phyloP scores from a whole-genome alignment of 331 rosid species.

The Pyracantha coccinea region DNA sequence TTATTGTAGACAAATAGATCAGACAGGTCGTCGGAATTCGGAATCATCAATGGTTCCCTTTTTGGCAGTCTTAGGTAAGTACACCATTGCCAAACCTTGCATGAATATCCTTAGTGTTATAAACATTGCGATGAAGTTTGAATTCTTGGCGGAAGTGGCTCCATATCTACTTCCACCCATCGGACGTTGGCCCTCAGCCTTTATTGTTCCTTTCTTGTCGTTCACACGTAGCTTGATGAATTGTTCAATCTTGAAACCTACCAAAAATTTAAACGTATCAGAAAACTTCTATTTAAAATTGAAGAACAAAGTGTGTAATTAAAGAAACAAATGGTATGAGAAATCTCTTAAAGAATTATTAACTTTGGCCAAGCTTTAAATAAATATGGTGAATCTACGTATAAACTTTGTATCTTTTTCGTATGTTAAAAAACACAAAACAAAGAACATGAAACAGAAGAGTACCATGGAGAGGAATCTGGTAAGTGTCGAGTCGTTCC shows the following conservation, averaged over 20 bases:
- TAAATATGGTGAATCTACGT: too few species aligned
- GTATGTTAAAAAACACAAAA: neutral
- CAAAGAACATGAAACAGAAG: neutral
- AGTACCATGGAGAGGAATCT: neutral
- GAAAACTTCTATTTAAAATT: neutral
- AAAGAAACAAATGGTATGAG: neutral
- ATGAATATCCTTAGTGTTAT: neutral
- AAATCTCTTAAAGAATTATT: neutral
- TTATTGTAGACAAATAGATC: neutral
- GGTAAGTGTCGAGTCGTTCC: neutral
- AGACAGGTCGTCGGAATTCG: neutral
- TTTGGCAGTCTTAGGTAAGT: neutral
- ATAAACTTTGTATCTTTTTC: too few species aligned
- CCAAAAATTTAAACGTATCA: neutral
- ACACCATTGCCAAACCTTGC: constrained; percentile 4
- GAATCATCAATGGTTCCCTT: neutral
- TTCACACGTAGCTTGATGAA: neutral
- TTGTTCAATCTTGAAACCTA: neutral
- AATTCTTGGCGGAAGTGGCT: neutral
- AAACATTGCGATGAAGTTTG: neutral
- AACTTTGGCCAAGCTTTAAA: too few species aligned
- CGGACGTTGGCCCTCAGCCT: neutral
- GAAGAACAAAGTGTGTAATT: neutral
- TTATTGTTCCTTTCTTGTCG: neutral
- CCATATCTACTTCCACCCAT: neutral